Conservation (phyloP, 495 filamentous ascomycete species). For the Cercophora sp. region DNA sequence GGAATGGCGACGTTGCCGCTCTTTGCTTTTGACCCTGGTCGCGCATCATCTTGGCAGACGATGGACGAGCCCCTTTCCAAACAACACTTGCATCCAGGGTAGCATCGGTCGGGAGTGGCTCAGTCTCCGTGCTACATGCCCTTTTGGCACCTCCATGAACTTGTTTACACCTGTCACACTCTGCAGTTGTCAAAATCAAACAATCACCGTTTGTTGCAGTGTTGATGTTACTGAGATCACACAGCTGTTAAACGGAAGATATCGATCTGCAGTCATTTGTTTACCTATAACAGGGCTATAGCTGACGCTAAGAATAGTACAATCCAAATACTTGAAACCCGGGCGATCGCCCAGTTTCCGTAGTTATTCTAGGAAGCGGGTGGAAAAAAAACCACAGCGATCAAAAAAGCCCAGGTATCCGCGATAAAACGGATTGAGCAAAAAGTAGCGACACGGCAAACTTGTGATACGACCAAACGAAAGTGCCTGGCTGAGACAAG, state of each 20-base stretch:
- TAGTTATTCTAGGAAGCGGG: conserved; percentile 8
- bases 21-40: too few species aligned
- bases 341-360: neutral
- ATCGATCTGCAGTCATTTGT: neutral
- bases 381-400: neutral
- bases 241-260: conserved; percentile 2
- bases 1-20: too few species aligned
- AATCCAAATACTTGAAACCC: conserved; percentile 8
- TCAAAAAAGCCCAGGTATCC: conserved; percentile 3
- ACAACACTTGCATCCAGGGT: too few species aligned
- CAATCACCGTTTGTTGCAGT: too few species aligned
- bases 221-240: too few species aligned
- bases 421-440: neutral
- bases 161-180: too few species aligned
- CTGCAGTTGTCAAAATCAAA: too few species aligned
- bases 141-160: too few species aligned
- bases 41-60: too few species aligned
- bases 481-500: conserved; percentile 7
- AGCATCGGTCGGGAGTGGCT: too few species aligned
- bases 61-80: too few species aligned
- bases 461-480: neutral
- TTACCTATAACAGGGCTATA: neutral
- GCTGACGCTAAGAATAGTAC: conserved; percentile 7
- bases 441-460: conserved; percentile 1
- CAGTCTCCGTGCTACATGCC: too few species aligned